Evolutionary conservation across 352 stramenopile genomes (phyloP).

Genomic region (Globisporangium nagaii): DNA sequence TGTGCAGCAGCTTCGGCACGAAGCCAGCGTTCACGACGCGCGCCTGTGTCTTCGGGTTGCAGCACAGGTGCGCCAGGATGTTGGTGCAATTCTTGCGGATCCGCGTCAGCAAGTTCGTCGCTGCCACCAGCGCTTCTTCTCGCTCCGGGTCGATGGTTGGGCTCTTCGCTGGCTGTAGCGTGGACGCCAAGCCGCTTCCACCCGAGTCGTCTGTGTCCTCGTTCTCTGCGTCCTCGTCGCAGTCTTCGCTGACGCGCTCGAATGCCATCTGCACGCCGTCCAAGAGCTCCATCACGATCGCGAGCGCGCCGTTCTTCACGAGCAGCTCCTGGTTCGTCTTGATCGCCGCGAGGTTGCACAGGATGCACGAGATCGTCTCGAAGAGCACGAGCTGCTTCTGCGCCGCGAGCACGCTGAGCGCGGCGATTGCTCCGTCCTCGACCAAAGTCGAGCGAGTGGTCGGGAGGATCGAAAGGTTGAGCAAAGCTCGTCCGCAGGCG

Average conservation of each 20-base stretch:
- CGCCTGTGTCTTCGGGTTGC: conserved; percentile 60
- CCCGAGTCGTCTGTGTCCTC: not conserved
- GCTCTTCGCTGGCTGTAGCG: not conserved
- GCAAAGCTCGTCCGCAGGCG: conserved; percentile 47
- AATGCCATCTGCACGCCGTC: conserved; percentile 20
- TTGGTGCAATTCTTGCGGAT: conserved; percentile 67
- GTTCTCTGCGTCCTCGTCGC: conserved; percentile 6
- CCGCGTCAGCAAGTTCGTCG: conserved; percentile 15
- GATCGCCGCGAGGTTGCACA: conserved; percentile 58
- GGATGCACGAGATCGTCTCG: conserved; percentile 39
- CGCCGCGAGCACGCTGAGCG: conserved; percentile 38
- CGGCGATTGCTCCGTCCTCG: conserved; percentile 62
- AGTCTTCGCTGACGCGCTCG: conserved; percentile 15
- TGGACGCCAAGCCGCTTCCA: not conserved
- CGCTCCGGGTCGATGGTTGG: not conserved
- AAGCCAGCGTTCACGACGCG: conserved; percentile 50
- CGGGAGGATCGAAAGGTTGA: conserved; percentile 78
- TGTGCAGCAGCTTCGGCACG: conserved; percentile 42
- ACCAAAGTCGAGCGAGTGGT: conserved; percentile 68
- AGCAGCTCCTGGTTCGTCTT: conserved; percentile 57
- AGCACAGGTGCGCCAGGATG: conserved; percentile 62
- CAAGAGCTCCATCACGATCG: conserved; percentile 44
- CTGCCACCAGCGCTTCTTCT: conserved; percentile 18
- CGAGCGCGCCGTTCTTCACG: conserved; percentile 51
- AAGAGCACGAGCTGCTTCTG: conserved; percentile 33